These are phyloP conservation scores for Fraxinus quadrangulata DNA, from an alignment of 257 asterid species.

Conservation along the genomic window DNA sequence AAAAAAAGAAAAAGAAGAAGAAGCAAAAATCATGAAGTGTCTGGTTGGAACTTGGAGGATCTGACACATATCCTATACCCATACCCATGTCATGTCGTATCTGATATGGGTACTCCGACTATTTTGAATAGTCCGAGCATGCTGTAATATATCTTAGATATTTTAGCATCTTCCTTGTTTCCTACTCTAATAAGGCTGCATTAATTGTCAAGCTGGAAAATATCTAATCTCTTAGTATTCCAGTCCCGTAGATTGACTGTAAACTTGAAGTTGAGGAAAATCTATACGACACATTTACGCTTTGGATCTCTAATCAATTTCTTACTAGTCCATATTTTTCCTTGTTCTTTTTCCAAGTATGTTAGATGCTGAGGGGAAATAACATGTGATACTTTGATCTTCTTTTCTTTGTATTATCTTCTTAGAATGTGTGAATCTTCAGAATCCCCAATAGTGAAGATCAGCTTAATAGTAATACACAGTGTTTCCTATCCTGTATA, in stretches of 20 bases:
- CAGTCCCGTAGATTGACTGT: too few species aligned
- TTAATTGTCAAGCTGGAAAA: neutral
- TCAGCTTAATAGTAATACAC: neutral
- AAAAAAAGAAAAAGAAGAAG: too few species aligned
- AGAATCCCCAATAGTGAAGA: neutral
- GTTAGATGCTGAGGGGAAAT: neutral
- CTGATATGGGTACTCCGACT: too few species aligned
- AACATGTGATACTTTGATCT: neutral
- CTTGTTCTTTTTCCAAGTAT: neutral
- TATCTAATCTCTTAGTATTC: neutral
- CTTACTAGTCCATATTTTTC: neutral
- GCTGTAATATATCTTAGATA: too few species aligned
- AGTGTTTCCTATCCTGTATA: conserved; percentile 14
- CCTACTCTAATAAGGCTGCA: neutral
- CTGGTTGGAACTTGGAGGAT: too few species aligned
- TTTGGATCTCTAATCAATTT: neutral
- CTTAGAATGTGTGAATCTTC: conserved; percentile 16
- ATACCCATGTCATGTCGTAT: too few species aligned
- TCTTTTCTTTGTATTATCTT: neutral
- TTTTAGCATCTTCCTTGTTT: neutral
- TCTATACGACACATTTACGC: neutral
- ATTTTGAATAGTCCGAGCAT: too few species aligned
- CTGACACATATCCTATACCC: too few species aligned
- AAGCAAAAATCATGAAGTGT: too few species aligned
- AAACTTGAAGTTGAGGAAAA: too few species aligned